Evolutionary conservation across 176 grass and related monocot species (phyloP).

Genomic region (Carex myosuroides): DNA sequence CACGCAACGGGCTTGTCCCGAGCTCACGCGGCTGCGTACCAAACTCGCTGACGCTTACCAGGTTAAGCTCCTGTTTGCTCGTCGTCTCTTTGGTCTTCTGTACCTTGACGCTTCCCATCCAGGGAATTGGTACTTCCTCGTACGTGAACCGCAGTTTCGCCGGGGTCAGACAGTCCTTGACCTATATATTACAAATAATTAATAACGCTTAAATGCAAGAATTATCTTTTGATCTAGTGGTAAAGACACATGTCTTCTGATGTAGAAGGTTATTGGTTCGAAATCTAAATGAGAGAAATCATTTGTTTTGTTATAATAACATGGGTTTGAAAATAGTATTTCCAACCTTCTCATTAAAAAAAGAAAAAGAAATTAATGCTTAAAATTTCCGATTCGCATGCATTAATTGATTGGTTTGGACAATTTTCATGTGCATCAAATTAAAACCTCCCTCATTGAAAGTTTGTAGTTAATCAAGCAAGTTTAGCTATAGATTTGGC

Average conservation of each 20-base stretch:
- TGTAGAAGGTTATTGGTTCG: too few species aligned
- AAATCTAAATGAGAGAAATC: too few species aligned
- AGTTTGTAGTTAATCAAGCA: not conserved
- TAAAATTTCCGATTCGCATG: too few species aligned
- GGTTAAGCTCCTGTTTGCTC: not conserved
- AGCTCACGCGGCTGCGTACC: slow-evolving; percentile 10
- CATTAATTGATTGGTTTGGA: too few species aligned
- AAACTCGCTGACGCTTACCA: not conserved
- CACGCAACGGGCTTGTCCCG: slow-evolving; percentile 3
- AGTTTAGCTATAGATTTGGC: not conserved
- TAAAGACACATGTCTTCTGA: too few species aligned
- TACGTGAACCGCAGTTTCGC: slow-evolving; percentile 21
- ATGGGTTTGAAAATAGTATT: too few species aligned
- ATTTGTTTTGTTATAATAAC: too few species aligned
- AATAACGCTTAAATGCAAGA: not conserved
- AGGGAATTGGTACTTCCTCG: slow-evolving; percentile 18
- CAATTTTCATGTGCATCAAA: too few species aligned
- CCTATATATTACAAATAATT: not conserved
- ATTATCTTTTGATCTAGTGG: too few species aligned
- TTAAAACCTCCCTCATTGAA: too few species aligned
- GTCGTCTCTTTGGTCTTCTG: slow-evolving; percentile 7
- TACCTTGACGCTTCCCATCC: slow-evolving; percentile 11
- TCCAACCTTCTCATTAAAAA: too few species aligned
- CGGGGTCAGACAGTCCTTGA: slow-evolving; percentile 22
- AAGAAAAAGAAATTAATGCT: too few species aligned